Evolutionary conservation across 2,329 filamentous ascomycete genomes (phyloP).

Genomic region (Cyphellophora attinorum): DNA sequence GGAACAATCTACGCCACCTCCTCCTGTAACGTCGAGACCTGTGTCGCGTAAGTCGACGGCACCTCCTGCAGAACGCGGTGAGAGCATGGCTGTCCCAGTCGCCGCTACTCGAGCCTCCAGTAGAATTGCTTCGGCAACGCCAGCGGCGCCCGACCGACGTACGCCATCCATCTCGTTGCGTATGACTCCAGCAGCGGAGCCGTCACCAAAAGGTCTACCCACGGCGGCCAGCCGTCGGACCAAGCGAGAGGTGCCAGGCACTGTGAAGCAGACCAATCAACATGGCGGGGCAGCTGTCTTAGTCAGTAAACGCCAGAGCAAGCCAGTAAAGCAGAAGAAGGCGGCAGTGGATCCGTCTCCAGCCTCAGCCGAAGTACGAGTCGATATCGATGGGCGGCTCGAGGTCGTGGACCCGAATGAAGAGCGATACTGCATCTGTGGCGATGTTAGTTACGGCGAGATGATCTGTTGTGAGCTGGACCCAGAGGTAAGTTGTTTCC

Average conservation of each 20-base stretch:
- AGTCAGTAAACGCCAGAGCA: conserved; percentile 49
- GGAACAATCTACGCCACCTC: conserved; percentile 18
- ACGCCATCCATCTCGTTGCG: conserved; percentile 17
- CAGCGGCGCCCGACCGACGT: neutral
- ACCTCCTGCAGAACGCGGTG: neutral
- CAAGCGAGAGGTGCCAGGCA: conserved; percentile 51
- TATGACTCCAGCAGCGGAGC: conserved; percentile 30
- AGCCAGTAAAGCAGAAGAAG: conserved; percentile 33
- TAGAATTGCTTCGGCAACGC: neutral
- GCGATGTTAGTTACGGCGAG: conserved; percentile 53
- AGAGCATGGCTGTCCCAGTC: neutral
- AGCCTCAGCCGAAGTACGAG: conserved; percentile 25
- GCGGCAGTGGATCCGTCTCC: conserved; percentile 15
- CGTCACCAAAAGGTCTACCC: conserved; percentile 27
- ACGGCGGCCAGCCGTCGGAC: conserved; percentile 36
- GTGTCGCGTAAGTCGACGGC: conserved; percentile 15
- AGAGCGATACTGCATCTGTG: conserved; percentile 54
- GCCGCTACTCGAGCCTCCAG: neutral
- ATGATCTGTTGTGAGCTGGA: conserved; percentile 59
- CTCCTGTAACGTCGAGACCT: conserved; percentile 13
- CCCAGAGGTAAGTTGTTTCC: conserved; percentile 32
- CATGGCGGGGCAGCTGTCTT: conserved; percentile 53
- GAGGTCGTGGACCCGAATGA: conserved; percentile 52
- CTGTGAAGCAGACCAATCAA: conserved; percentile 44
- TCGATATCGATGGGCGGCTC: conserved; percentile 38